Evolutionary conservation across 345 rosid species (phyloP), one percentile per base, ranked within the genome.

Genomic region (Citrus inodora): DNA sequence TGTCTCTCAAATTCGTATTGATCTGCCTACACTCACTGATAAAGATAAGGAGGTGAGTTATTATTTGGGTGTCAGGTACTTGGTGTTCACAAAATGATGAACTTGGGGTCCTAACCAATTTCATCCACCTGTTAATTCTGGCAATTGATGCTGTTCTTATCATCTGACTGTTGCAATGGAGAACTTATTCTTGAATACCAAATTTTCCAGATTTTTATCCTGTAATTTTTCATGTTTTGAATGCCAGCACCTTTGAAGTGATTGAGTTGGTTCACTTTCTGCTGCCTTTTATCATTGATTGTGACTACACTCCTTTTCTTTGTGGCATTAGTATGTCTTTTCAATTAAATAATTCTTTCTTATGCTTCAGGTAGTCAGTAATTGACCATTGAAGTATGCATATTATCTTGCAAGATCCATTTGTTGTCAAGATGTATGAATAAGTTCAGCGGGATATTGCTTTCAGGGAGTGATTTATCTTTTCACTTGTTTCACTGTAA

Each of bases 1-100:
- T 80, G 95, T 88, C 77, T 89, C 95, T 66, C 93, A 88, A 85
- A 86, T 88, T 81, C 92, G 60, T 62, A 91, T 91, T 21, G 85
- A 91, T 73, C 77, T 88, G 78, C 92, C 95, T 24, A 89, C 93
- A 6, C 88, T 91, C 19, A 80, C 92, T 6, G 91, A 88, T 70
- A 78, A 86, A 61, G 95, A 92, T 81, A 88, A 88, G 81, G 85
- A 88, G 95, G 95, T 87, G 33, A 60, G 64, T 73, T 24, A 62
- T 40, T 48, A 37, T 22, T 24, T 63, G 17, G 63, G 33, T 11
- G 25, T 73, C 13, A 22, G 40, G 38, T 46, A 46, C 22, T 64
- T 60, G 21, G 42, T 33, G 16, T 51, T 62, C 51, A 21, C 28
- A 27, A 60, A 27, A 25, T 30, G 24, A 25, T 59, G 53, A 25